phyloP scores from a whole-genome alignment of 1,284 basidiomycete species.

The Rhodotorula sp. region DNA sequence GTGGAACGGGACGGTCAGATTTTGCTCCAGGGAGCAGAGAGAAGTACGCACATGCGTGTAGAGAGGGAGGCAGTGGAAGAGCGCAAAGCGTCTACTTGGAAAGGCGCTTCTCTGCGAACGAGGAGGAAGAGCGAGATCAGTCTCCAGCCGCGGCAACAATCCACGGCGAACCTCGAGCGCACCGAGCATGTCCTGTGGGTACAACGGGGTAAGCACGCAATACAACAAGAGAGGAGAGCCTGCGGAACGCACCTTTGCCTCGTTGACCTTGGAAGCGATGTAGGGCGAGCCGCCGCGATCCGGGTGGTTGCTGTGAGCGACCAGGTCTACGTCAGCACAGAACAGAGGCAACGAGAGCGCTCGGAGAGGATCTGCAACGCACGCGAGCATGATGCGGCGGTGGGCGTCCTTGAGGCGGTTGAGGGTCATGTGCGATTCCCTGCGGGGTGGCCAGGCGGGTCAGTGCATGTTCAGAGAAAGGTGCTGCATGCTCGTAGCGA shows the following conservation, averaged over 20 bases:
- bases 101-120: too few species aligned
- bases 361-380: neutral
- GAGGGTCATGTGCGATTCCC: conserved; percentile 72
- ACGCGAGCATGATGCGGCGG: conserved; percentile 82
- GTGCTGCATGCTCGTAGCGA: too few species aligned
- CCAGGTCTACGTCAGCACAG: neutral
- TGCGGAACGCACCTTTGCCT: conserved; percentile 57
- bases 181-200: conserved; percentile 34
- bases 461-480: neutral
- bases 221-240: neutral
- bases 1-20: too few species aligned
- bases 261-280: conserved; percentile 96
- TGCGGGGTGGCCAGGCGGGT: conserved; percentile 48
- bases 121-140: too few species aligned
- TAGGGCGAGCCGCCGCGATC: conserved; percentile 95
- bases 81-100: too few species aligned
- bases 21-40: too few species aligned
- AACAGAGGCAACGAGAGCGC: neutral
- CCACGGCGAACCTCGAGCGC: neutral
- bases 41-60: too few species aligned
- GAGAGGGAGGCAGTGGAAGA: too few species aligned
- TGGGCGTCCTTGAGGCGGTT: conserved; percentile 83
- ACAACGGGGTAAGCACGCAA: neutral
- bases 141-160: too few species aligned
- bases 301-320: conserved; percentile 69